Evolutionary conservation across 2,329 filamentous ascomycete species (phyloP), one percentile per base, ranked within the genome.

Genomic region (Aspergillus luchuensis): DNA sequence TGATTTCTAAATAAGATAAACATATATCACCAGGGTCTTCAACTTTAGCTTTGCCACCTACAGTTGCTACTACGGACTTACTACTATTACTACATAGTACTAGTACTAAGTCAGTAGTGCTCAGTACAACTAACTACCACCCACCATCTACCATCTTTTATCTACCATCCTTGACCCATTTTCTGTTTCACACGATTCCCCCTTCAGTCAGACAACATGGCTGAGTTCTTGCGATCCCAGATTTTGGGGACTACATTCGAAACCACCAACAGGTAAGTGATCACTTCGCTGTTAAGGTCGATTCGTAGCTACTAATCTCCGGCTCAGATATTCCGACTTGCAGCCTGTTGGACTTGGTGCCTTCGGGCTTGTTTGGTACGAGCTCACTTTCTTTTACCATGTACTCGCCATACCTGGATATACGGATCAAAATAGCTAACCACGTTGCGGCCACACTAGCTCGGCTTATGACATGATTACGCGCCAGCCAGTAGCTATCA

Each of bases 181-280:
- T 17, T 33, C 39, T 19, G 38, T 25, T 45, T 25, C n/a, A 15
- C 30, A 15, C 17, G 19, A 11, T 28, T 13, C 10, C 30, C 15
- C 33, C n/a, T 19, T 25, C 50, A 45, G 21, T 15, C 49, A 30
- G 8, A 17, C 86, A 88, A 73, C 77, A 98, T 98, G 95, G 94
- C 95, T 77, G 95, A 99, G 85, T 99, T 99, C 80, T 91, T 98
- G 76, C 91, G 95, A 80, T 93, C 94, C 76, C 93, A 98, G 85
- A 98, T 99, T 79, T 97, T 99, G 77, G 95, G 95, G 76, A 99
- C 95, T 64, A 98, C 93, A 71, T 99, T 99, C 77, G 95, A 99
- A 87, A 98, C 98, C 81, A 99, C 95, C 70, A 97, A 92, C 80
- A 91, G 95, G 92, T 52, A 59, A 56, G 53, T 50, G 25, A 30